Evolutionary conservation across 2,329 filamentous ascomycete genomes (phyloP).

Genomic region (Xylariaceae sp.): DNA sequence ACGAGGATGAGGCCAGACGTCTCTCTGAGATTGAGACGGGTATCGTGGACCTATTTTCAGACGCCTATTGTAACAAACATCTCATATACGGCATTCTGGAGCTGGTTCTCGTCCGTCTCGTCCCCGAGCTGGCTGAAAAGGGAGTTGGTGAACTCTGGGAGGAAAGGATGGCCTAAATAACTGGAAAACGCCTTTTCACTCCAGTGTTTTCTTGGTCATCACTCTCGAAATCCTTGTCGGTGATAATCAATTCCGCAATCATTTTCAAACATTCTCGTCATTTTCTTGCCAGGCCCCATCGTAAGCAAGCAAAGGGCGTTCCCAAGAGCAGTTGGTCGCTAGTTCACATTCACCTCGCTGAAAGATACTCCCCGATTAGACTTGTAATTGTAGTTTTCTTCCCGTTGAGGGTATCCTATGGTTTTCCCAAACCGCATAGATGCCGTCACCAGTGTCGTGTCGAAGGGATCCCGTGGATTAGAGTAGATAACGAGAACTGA

Average conservation of each 20-base stretch:
- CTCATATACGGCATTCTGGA: conserved; percentile 80
- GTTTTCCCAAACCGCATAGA: not conserved
- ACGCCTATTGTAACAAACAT: conserved; percentile 90
- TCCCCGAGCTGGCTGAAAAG: conserved; percentile 77
- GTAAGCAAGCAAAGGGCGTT: not conserved
- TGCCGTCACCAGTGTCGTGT: not conserved
- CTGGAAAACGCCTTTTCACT: not conserved
- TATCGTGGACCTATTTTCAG: conserved; percentile 69
- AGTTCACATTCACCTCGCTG: conserved; percentile 5
- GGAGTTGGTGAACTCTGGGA: conserved; percentile 68
- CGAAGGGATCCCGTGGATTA: no score
- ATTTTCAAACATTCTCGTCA: not conserved
- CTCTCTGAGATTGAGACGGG: conserved; percentile 57
- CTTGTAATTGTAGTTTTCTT: not conserved
- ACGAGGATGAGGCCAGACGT: conserved; percentile 45
- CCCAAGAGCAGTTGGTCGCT: not conserved
- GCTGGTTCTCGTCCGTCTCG: conserved; percentile 70
- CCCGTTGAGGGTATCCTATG: not conserved
- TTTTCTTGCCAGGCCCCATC: not conserved
- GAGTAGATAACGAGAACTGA: no score
- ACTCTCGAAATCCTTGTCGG: not conserved
- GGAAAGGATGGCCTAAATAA: conserved; percentile 53
- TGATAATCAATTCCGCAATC: not conserved
- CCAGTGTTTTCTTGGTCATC: not conserved
- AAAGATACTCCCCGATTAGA: conserved; percentile 7